These are phyloP conservation scores for Amaranthus cruentus DNA, from an alignment of 148 eudicot species.

Conservation along the genomic window DNA sequence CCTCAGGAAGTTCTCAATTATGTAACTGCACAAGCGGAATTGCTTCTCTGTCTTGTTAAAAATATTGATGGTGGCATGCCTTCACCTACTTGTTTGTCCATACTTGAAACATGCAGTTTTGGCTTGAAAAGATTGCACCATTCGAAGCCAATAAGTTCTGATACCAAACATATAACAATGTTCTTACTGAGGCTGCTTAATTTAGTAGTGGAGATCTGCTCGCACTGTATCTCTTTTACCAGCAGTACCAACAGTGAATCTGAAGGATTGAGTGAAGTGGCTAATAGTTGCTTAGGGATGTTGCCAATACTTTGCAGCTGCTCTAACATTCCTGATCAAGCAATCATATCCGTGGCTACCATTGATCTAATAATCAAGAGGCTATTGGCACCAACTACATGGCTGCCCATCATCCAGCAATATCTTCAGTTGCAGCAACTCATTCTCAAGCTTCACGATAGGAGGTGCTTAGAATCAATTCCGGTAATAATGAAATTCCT, in stretches of 20 bases:
- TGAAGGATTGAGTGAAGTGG: conserved; percentile 40
- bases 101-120: conserved; percentile 56
- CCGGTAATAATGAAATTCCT: conserved; percentile 68
- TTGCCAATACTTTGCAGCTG: conserved; percentile 77
- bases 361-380: conserved; percentile 60
- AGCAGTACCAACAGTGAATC: conserved; percentile 32
- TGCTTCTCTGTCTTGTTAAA: conserved; percentile 57
- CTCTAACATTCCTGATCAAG: conserved; percentile 49
- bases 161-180: conserved; percentile 44
- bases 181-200: conserved; percentile 53
- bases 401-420: conserved; percentile 79
- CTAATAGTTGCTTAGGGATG: conserved; percentile 57
- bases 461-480: conserved; percentile 25
- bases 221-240: conserved; percentile 22
- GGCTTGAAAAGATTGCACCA: conserved; percentile 61
- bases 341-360: conserved; percentile 52
- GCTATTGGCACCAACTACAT: conserved; percentile 52
- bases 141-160: conserved; percentile 32
- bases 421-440: conserved; percentile 63
- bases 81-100: conserved; percentile 33
- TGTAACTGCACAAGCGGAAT: conserved; percentile 60
- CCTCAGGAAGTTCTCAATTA: conserved; percentile 52
- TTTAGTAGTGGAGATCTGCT: conserved; percentile 34
- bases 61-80: conserved; percentile 33
- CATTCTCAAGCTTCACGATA: conserved; percentile 60